Percentiles rank a stretch among this genome's conserved stretches.
phyloP scores from a whole-genome alignment of 768 basidiomycete species.

The Auricularia cornea region DNA sequence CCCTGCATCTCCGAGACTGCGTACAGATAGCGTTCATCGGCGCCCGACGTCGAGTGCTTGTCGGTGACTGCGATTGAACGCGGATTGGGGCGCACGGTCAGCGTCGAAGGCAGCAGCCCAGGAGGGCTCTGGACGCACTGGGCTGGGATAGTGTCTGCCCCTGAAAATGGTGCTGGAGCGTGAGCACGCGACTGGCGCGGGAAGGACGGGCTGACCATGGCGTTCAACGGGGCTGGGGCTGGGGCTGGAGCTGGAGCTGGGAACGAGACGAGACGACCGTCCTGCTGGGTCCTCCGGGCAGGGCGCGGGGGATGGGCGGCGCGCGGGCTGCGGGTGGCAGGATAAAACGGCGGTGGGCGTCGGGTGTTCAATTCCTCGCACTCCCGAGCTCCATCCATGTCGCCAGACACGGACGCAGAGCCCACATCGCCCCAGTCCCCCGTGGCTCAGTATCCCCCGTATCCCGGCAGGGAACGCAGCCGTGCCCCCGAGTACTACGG shows the following conservation, averaged over 20 bases:
- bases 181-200: neutral
- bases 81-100: neutral
- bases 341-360: neutral
- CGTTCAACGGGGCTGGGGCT: too few relatives aligned
- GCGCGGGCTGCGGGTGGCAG: neutral
- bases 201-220: neutral
- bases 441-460: constrained; percentile 33
- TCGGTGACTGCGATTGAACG: constrained; percentile 52
- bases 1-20: constrained; percentile 97
- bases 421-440: constrained; percentile 41
- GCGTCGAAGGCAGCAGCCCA: neutral
- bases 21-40: constrained; percentile 62
- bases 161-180: constrained; percentile 26
- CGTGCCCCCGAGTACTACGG: constrained; percentile 83
- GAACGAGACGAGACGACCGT: neutral
- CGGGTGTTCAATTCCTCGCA: neutral
- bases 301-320: neutral
- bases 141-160: constrained; percentile 84
- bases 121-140: constrained; percentile 36
- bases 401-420: neutral
- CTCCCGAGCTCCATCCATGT: neutral
- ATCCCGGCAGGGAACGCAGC: constrained; percentile 42
- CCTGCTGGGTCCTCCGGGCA: too few relatives aligned
- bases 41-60: constrained; percentile 70
- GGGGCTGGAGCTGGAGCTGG: neutral